Conservation (phyloP, 2,329 filamentous ascomycete species). For the Paraconiothyrium sp. region DNA sequence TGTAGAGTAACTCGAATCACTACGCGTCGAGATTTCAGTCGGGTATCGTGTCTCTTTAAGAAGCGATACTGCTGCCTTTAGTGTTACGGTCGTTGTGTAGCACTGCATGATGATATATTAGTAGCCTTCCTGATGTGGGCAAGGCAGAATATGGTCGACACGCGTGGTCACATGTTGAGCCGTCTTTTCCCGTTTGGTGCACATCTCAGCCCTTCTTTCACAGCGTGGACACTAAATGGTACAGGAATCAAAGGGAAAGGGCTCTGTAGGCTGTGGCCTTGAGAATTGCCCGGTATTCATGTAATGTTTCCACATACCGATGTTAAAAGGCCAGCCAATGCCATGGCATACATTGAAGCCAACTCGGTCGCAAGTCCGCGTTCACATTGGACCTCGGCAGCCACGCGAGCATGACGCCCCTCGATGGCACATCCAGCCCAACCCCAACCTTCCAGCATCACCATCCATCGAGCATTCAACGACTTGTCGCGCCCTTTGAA, state of each 20-base stretch:
- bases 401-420: slow-evolving; percentile 25
- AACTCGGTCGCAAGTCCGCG: slow-evolving; percentile 2
- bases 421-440: slow-evolving; percentile 34
- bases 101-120: slow-evolving; percentile 1
- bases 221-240: neutral
- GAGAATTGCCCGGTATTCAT: neutral
- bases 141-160: slow-evolving; percentile 22
- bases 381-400: slow-evolving; percentile 42
- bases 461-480: slow-evolving; percentile 24
- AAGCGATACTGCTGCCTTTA: neutral
- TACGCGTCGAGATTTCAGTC: neutral
- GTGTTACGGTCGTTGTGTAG: neutral
- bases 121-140: neutral
- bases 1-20: neutral
- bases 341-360: neutral
- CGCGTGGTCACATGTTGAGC: slow-evolving; percentile 41
- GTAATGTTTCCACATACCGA: neutral
- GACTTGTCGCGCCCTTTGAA: slow-evolving; percentile 19
- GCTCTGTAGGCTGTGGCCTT: neutral
- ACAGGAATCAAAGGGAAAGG: neutral
- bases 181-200: slow-evolving; percentile 16
- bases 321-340: neutral
- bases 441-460: slow-evolving; percentile 28
- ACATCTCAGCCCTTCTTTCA: slow-evolving; percentile 19
- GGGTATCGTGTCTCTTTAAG: neutral